Evolutionary conservation across 495 filamentous ascomycete species (phyloP), one percentile per base, ranked within the genome.

Genomic region (Rostrohypoxylon terebratum): DNA sequence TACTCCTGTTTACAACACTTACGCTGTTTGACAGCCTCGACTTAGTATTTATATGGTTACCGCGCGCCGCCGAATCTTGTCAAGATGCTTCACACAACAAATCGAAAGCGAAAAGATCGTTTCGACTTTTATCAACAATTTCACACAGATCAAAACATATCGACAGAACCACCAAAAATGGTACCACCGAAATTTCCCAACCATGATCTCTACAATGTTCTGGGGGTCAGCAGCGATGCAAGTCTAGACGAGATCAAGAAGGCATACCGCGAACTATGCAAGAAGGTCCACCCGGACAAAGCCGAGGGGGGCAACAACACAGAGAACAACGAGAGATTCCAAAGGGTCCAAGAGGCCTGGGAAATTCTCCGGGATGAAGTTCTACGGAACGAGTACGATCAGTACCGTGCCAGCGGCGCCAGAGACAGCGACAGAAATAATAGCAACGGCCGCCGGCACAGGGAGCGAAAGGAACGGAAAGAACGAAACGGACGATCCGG

Each of bases 201-300:
- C 9, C 36, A 66, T 25, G 62, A 74, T 44, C 66, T 74, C 1
- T 74, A 74, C 48, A 63, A 63, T 44, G 25, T 40, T n/a, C 71
- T 74, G 9, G 62, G 34, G 14, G 62, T 74, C 34, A 58, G 69
- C 1, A 66, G 42, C 50, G 42, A 20, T 1, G 71, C 71, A 4
- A 63, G 21, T 40, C 10, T 51, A 31, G 71, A 69, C 3, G 66
- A 66, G 0, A 74, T 74, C 51, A 74, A 69, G 66, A 74, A 67
- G 51, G 62, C 71, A 0, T 74, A 69, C 34, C 61, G 58, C n/a
- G 58, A 69, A 0, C 23, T 69, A 1, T 50, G 61, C 50, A 31
- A 50, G 38, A 66, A 66, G 45, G 62, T 62, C 0, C 71, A 73
- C 33, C 71, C 71, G 6, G 71, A 73, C 42, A 74, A 74, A 5